Evolutionary conservation across 768 basidiomycete genomes (phyloP).

Genomic region (Suillus fuscotomentosus): DNA sequence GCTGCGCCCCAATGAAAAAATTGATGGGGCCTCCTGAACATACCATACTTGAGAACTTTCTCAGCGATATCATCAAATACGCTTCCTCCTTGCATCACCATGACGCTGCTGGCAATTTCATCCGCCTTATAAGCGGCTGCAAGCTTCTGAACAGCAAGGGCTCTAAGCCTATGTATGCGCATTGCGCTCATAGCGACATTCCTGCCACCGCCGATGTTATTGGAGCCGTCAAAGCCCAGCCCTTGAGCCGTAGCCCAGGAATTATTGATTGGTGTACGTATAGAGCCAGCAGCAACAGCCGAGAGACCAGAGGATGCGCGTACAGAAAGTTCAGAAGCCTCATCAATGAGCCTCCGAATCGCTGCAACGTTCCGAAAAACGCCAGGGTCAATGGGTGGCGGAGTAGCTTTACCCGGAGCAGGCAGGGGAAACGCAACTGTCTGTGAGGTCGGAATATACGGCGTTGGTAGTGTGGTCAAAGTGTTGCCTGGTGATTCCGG

Average conservation of each 20-base stretch:
- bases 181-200: slow-evolving; percentile 83
- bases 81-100: slow-evolving; percentile 94
- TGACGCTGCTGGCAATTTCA: slow-evolving; percentile 89
- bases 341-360: slow-evolving; percentile 83
- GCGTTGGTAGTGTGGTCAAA: slow-evolving; percentile 35
- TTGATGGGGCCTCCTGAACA: slow-evolving; percentile 18
- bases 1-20: not conserved
- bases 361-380: slow-evolving; percentile 75
- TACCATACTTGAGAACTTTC: slow-evolving; percentile 71
- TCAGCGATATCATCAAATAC: slow-evolving; percentile 93
- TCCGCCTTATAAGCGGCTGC: slow-evolving; percentile 84
- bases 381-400: slow-evolving; percentile 88
- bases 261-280: slow-evolving; percentile 44
- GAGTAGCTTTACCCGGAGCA: slow-evolving; percentile 65
- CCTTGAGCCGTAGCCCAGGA: slow-evolving; percentile 66
- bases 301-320: slow-evolving; percentile 85
- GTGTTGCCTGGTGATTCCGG: slow-evolving; percentile 43
- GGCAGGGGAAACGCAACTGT: slow-evolving; percentile 51
- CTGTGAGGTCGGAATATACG: slow-evolving; percentile 26
- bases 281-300: slow-evolving; percentile 67
- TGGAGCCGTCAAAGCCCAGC: slow-evolving; percentile 60
- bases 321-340: slow-evolving; percentile 85
- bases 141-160: slow-evolving; percentile 82
- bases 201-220: slow-evolving; percentile 56
- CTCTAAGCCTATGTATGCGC: slow-evolving; percentile 77